Conservation (phyloP, 129 eudicot species). For the Chrysanthemum makinoi region DNA sequence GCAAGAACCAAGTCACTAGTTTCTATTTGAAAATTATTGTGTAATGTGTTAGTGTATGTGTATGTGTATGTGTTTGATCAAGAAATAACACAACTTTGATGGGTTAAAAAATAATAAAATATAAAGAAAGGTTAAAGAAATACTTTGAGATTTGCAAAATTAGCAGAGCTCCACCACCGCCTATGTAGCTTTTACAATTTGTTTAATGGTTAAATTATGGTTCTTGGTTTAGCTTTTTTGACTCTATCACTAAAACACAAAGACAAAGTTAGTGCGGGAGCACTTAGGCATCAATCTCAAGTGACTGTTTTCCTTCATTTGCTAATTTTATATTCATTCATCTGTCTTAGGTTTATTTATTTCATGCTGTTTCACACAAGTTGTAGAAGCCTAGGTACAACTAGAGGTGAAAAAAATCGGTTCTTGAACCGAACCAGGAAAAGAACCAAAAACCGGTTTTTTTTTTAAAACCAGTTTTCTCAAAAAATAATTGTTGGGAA, state of each 20-base stretch:
- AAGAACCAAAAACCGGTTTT: too few relatives aligned
- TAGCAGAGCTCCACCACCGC: slow-evolving; percentile 27
- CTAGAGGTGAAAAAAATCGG: too few relatives aligned
- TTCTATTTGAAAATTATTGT: too few relatives aligned
- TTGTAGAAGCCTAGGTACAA: slow-evolving; percentile 5
- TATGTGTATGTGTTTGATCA: background rate
- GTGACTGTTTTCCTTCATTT: slow-evolving; percentile 28
- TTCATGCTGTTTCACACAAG: slow-evolving; percentile 15
- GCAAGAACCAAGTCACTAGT: accelerated
- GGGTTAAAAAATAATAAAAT: background rate
- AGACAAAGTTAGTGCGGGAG: slow-evolving; percentile 33
- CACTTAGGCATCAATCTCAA: slow-evolving; percentile 39
- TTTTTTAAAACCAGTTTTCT: too few relatives aligned
- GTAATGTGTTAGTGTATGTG: too few relatives aligned
- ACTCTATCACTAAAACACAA: slow-evolving; percentile 43
- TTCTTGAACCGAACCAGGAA: too few relatives aligned
- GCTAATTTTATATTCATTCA: slow-evolving; percentile 20
- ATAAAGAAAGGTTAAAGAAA: slow-evolving; percentile 46
- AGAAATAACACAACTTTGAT: slow-evolving; percentile 35
- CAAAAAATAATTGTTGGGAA: too few relatives aligned
- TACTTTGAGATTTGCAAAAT: slow-evolving; percentile 65
- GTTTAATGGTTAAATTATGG: slow-evolving; percentile 20
- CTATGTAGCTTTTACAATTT: slow-evolving; percentile 13
- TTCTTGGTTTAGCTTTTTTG: slow-evolving; percentile 34
- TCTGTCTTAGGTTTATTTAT: slow-evolving; percentile 3